Evolutionary conservation across 495 filamentous ascomycete genomes (phyloP), one percentile per base, ranked within the genome.

Genomic region (Aspergillus campestris): DNA sequence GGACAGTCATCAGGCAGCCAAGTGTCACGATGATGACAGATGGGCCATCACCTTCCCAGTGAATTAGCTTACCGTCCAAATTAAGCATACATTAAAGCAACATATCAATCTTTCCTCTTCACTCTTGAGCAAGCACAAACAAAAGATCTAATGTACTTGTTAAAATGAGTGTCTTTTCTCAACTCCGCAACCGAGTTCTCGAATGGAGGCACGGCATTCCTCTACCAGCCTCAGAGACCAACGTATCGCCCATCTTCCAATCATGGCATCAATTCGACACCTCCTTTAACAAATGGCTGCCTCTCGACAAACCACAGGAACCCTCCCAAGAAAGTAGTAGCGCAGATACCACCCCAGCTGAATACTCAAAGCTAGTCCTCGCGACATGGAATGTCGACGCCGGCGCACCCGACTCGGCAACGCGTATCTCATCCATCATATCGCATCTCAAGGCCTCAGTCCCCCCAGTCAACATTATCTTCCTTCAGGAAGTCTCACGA

Each of bases 401-500:
- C 31, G 29, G 15, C 7, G 29, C 40, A 11, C 18, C 18, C 13
- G 29, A 30, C n/a, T 30, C 40, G 8, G 31, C 18, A 10, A 14
- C 18, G 12, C 40, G 40, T 5, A 42, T 42, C 8, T 15, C 40
- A 15, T 24, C 18, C 24, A 42, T 42, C 40, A 32, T 42, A 10
- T 32, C 40, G 8, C 18, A 13, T 30, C 11, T 42, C 6, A 18
- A 9, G 14, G 18, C 15, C 27, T 11, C 12, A 10, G 31, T 30
- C 12, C 40, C 40, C 11, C 10, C 40, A 1, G 8, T 29, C 10
- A 18, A 42, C 40, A 42, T 42, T 2, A 15, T 42, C 14, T 42
- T 42, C 40, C 30, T 42, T 10, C 40, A 42, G 31, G 40, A 42
- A 42, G 40, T 42, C 3, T 42, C 40, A n/a, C 40, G 40, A 6